Percentiles rank a stretch among this genome's conserved stretches.
phyloP scores from a whole-genome alignment of 805 yeast species.

The Kazachstania psychrophila region DNA sequence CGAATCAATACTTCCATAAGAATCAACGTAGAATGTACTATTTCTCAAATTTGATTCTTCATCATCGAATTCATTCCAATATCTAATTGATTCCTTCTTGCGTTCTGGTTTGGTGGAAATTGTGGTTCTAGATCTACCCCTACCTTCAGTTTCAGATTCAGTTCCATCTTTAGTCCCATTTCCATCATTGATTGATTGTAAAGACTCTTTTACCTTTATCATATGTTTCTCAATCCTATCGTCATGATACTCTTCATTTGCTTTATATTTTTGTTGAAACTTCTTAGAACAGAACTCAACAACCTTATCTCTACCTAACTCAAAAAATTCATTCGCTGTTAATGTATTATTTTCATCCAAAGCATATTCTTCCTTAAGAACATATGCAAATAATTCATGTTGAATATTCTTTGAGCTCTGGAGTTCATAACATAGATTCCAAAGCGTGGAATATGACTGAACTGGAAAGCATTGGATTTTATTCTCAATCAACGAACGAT shows the following conservation, averaged over 20 bases:
- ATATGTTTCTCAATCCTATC: no score
- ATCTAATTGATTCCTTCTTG: slow-evolving; percentile 11
- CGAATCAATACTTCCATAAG: slow-evolving; percentile 5
- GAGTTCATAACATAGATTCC: slow-evolving; percentile 16
- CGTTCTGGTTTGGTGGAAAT: background rate
- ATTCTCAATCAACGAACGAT: slow-evolving; percentile 14
- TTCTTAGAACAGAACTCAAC: slow-evolving; percentile 4
- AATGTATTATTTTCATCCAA: slow-evolving; percentile 7
- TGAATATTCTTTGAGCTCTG: slow-evolving; percentile 8
- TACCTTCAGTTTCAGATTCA: no score
- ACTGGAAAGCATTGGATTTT: slow-evolving; percentile 20
- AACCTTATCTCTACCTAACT: slow-evolving; percentile 14
- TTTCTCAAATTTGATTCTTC: slow-evolving; percentile 13
- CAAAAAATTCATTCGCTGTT: slow-evolving; percentile 18
- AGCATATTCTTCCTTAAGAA: slow-evolving; percentile 14
- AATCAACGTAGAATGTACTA: slow-evolving; percentile 6
- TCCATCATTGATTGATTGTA: background rate
- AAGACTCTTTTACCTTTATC: background rate
- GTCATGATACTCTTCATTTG: background rate
- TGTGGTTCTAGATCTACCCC: no score
- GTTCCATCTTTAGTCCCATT: background rate
- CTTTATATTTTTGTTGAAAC: background rate
- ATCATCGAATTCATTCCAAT: slow-evolving; percentile 31
- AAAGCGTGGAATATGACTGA: slow-evolving; percentile 11
- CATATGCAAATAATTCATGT: slow-evolving; percentile 10